Conservation (phyloP, 495 filamentous ascomycete genomes). For the Xylona heveae region DNA sequence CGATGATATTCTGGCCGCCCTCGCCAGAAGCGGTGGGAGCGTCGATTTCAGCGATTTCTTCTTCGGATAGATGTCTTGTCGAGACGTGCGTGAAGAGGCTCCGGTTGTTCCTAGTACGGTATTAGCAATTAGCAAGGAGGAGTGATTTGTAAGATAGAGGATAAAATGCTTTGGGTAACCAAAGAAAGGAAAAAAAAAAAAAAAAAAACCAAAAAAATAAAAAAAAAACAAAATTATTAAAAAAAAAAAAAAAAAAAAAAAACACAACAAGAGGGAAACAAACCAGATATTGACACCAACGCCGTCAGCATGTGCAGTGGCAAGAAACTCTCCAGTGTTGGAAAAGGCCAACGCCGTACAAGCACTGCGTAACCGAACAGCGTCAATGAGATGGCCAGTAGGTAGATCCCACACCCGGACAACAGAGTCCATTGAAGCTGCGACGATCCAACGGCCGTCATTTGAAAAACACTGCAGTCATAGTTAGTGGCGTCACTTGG, state of each 20-base stretch:
- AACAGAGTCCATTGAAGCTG: slow-evolving; percentile 61
- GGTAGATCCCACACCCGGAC: slow-evolving; percentile 90
- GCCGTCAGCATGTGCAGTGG: slow-evolving; percentile 62
- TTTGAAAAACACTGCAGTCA: slow-evolving; percentile 46
- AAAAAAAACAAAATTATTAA: background rate
- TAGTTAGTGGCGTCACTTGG: too few species aligned
- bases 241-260: background rate
- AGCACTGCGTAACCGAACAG: slow-evolving; percentile 48
- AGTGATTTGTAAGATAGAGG: too few species aligned
- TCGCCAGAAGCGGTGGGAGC: slow-evolving; percentile 68
- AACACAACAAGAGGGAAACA: background rate
- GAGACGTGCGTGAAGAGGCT: slow-evolving; percentile 75
- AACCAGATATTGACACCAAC: slow-evolving; percentile 79
- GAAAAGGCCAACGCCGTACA: slow-evolving; percentile 79
- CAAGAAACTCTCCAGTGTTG: slow-evolving; percentile 74
- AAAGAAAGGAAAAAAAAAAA: background rate
- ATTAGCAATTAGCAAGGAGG: slow-evolving; percentile 2
- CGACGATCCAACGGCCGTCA: slow-evolving; percentile 85
- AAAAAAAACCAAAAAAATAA: background rate
- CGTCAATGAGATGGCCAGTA: slow-evolving; percentile 84
- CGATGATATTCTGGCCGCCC: slow-evolving; percentile 44
- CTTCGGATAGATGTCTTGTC: slow-evolving; percentile 57
- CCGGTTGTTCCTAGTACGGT: slow-evolving; percentile 40
- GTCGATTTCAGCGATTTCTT: slow-evolving; percentile 37
- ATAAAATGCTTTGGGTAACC: too few species aligned